Conservation (phyloP, 2,329 filamentous ascomycete species). For the Amesomyces nigricolor region DNA sequence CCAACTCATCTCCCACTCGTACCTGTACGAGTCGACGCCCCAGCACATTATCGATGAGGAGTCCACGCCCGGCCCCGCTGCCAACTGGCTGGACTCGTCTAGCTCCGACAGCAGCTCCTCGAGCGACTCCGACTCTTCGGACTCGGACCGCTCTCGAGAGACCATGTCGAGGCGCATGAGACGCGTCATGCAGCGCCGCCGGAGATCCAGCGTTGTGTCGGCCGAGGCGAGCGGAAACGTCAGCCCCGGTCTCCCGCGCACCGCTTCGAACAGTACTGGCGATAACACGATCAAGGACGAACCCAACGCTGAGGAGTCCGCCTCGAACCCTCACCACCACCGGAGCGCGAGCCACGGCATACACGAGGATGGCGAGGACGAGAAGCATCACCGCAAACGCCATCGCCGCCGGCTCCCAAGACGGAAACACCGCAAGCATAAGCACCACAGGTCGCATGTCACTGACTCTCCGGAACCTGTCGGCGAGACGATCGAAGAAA, state of each 20-base stretch:
- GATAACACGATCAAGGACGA: slow-evolving; percentile 36
- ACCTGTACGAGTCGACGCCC: slow-evolving; percentile 87
- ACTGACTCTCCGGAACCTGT: slow-evolving; percentile 27
- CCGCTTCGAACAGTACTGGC: slow-evolving; percentile 39
- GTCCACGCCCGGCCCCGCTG: slow-evolving; percentile 75
- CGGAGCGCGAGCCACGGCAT: slow-evolving; percentile 31
- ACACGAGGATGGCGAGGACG: slow-evolving; percentile 42
- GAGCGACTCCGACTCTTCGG: slow-evolving; percentile 63
- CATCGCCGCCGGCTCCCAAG: slow-evolving; percentile 34
- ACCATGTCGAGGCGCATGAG: slow-evolving; percentile 72
- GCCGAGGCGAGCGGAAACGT: slow-evolving; percentile 46
- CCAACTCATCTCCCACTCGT: slow-evolving; percentile 85
- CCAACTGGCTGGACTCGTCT: slow-evolving; percentile 73
- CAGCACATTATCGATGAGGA: slow-evolving; percentile 92
- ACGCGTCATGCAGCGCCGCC: slow-evolving; percentile 65
- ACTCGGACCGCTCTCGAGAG: slow-evolving; percentile 52
- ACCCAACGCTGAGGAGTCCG: slow-evolving; percentile 35
- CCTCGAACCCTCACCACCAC: slow-evolving; percentile 32
- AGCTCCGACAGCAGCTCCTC: slow-evolving; percentile 51
- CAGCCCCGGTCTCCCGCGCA: slow-evolving; percentile 30
- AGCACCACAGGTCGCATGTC: slow-evolving; percentile 35
- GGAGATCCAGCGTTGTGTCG: slow-evolving; percentile 66
- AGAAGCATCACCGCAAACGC: slow-evolving; percentile 34
- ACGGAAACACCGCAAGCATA: slow-evolving; percentile 39
- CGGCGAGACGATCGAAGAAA: slow-evolving; percentile 32